Evolutionary conservation across 2,329 filamentous ascomycete genomes (phyloP), one percentile per base, ranked within the genome.

Genomic region (Orbilia quercus): DNA sequence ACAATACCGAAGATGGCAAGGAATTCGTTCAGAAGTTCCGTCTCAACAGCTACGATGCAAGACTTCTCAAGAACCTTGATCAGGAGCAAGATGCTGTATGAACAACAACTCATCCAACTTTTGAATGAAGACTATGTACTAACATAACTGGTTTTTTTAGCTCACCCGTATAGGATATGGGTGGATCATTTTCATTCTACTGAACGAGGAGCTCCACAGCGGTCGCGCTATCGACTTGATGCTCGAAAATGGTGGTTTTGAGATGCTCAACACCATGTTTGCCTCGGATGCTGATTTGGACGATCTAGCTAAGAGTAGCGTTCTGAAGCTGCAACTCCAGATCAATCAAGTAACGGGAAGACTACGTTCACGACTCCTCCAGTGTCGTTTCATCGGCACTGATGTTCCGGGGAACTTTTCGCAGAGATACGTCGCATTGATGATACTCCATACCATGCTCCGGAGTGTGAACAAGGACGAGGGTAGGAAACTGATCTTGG

Each of bases 151-250:
- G 16, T 18, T 12, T 7, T 23, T 57, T 48, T 23, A 67, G 54
- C 45, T 73, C n/a, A 66, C 69, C 11, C 69, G 69, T 11, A 73
- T 73, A 60, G 69, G 69, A 9, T 73, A 55, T 25, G 69, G 69
- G 5, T 73, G 69, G 69, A 57, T 60, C 31, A 59, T 73, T 12
- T 73, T 73, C 44, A 73, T 73, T 36, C 55, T 66, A 7, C 22
- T 73, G 28, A 73, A 73, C 9, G 60, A 73, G 38, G 69, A 73
- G 16, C 38, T 64, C n/a, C 64, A 73, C 60, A 73, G 69, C 54
- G 69, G 69, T 4, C 55, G 58, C 11, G 55, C 60, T 22, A 60
- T 66, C n/a, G 60, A 66, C 9, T 38, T 73, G 3, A 66, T 73
- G 60, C 55, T 66, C 28, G 47, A 50, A 31, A 73, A 66, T 18